Evolutionary conservation across 1,284 basidiomycete species (phyloP).

Genomic region (Malassezia vespertilionis): DNA sequence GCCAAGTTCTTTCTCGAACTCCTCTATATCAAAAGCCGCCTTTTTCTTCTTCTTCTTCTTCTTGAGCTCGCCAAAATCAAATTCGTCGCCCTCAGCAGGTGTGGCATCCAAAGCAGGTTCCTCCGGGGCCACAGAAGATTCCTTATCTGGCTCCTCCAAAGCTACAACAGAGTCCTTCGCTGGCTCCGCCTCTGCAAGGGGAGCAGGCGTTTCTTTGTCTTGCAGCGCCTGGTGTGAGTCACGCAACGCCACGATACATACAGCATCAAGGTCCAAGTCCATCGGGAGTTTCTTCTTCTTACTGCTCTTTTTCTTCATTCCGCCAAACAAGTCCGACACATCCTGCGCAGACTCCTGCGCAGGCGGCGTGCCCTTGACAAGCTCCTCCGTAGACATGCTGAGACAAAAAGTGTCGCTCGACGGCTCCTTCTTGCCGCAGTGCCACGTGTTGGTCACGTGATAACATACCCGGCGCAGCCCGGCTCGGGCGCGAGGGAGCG

Average conservation of each 20-base stretch:
- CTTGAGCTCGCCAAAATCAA: slow-evolving; percentile 53
- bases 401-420: slow-evolving; percentile 4
- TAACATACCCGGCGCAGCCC: slow-evolving; percentile 14
- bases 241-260: slow-evolving; percentile 1
- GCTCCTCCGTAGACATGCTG: slow-evolving; percentile 16
- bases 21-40: slow-evolving; percentile 47
- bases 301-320: slow-evolving; percentile 75
- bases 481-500: slow-evolving; percentile 9
- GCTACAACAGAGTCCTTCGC: too few species aligned
- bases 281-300: slow-evolving; percentile 78
- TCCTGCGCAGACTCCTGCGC: slow-evolving; percentile 52
- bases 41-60: slow-evolving; percentile 51
- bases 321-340: slow-evolving; percentile 70
- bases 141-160: background rate
- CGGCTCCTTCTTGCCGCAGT: slow-evolving; percentile 29
- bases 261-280: slow-evolving; percentile 58
- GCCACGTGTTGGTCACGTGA: slow-evolving; percentile 16
- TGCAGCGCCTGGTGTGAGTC: slow-evolving; percentile 1
- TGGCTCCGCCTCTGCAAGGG: background rate
- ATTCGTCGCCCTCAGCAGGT: slow-evolving; percentile 12
- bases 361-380: slow-evolving; percentile 14
- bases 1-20: slow-evolving; percentile 47
- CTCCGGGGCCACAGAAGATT: background rate
- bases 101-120: slow-evolving; percentile 22
- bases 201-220: background rate